Base-by-base conservation (phyloP, 2,329 filamentous ascomycete genomes). In the Colletotrichum sojae region DNA sequence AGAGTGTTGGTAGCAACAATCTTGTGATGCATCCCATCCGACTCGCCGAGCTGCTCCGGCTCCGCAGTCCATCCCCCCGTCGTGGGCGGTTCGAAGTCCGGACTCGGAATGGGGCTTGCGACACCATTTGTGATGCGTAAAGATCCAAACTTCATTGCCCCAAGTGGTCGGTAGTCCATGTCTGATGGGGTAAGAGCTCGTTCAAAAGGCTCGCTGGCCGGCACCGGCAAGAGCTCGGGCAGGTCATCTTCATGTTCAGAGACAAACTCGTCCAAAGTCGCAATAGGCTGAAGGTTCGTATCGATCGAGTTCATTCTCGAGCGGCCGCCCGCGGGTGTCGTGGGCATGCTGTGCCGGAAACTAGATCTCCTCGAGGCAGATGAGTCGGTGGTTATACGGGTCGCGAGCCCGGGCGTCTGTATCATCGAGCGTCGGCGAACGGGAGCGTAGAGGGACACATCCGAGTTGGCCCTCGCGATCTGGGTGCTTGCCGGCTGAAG, bases 61-160 rank as follows among this genome's bases (percentile, higher is more conserved):
- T 56, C 49, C 31, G 25, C 25, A 48, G 43, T 8, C 43, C 20
- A 31, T 55, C 36, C 3, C 18, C 31, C 4, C 20, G 10, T 49
- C 1, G 20, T 20, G 20, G 46, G 45, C 16, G 62, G 62, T 25
- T 71, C 71, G 6, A 68, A 52, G 4, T 71, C 71, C 12, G 83
- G 79, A 54, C 84, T 88, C n/a, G 79, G 78, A 15, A 77, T 77
- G 2, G 89, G 89, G 65, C 84, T 87, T 1, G 79, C 83, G 3
- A 82, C 80, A 15, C 88, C 89, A 76, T 91, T 91, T 22, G 83
- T 90, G 64, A 91, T 90, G 43, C 88, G 85, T 57, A 91, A 74
- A 2, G 88, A 88, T 2, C 90, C 90, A 61, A 90, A 84, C 74
- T 89, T 89, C 75, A 90, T 91, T 12, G 84, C 87, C 3, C 89